Evolutionary conservation across 306 rosid genomes (phyloP).

Genomic region (Vigna angularis): DNA sequence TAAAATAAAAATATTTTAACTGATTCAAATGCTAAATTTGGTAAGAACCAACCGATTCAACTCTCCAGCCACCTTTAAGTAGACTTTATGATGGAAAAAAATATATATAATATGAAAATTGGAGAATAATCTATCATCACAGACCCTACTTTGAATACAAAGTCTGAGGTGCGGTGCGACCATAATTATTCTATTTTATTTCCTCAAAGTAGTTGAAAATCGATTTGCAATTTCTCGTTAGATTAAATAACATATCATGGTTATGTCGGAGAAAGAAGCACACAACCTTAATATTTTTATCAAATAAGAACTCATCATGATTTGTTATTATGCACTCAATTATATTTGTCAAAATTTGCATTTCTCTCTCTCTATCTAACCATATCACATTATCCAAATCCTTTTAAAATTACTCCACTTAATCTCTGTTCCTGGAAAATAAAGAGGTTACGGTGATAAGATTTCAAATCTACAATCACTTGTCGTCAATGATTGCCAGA

Average conservation of each 20-base stretch:
- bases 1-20: background rate
- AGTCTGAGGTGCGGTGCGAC: background rate
- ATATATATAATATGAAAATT: background rate
- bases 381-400: background rate
- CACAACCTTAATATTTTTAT: background rate
- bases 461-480: background rate
- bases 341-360: background rate
- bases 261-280: background rate
- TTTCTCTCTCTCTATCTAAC: constrained; percentile 7
- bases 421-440: background rate
- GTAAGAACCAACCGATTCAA: constrained; percentile 20
- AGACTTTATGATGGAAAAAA: too few species aligned
- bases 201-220: constrained; percentile 4
- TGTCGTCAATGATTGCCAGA: background rate
- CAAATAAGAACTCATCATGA: background rate
- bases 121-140: background rate
- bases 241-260: constrained; percentile 4
- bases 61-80: background rate
- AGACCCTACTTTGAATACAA: background rate
- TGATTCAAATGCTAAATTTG: constrained; percentile 1
- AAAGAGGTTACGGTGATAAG: background rate
- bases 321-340: background rate
- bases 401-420: background rate
- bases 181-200: constrained; percentile 15
- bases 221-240: background rate